phyloP scores from a whole-genome alignment of 441 rosid species.

The Francoa sonchifolia region DNA sequence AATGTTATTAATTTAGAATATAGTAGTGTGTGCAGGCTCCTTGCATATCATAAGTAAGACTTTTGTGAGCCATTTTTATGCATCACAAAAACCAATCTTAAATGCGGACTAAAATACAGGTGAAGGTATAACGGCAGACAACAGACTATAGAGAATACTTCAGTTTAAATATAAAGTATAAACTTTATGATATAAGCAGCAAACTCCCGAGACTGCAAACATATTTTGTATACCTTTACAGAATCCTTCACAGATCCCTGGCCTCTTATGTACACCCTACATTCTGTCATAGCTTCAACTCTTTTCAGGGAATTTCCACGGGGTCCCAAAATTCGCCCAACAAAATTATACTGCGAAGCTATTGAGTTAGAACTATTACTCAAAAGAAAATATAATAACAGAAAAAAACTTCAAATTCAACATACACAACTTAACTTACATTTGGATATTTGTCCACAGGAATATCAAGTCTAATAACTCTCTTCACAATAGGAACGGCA shows the following conservation, averaged over 20 bases:
- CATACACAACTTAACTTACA: slow-evolving; percentile 39
- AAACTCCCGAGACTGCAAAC: too few relatives aligned
- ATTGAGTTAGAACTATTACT: slow-evolving; percentile 18
- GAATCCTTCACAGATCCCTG: slow-evolving; percentile 88
- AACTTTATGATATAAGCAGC: too few relatives aligned
- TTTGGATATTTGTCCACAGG: slow-evolving; percentile 86
- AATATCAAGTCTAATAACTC: slow-evolving; percentile 72
- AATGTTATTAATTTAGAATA: too few relatives aligned
- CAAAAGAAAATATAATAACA: not conserved
- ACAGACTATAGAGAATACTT: too few relatives aligned
- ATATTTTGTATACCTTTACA: slow-evolving; percentile 77
- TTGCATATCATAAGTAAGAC: too few relatives aligned
- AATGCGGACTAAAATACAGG: too few relatives aligned
- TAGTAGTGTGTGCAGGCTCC: too few relatives aligned
- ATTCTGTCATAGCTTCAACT: slow-evolving; percentile 71
- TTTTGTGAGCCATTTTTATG: too few relatives aligned
- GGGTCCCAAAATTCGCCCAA: slow-evolving; percentile 90
- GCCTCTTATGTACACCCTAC: slow-evolving; percentile 87
- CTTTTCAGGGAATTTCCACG: slow-evolving; percentile 95
- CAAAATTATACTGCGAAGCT: slow-evolving; percentile 68
- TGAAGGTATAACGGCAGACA: too few relatives aligned
- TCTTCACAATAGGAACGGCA: slow-evolving; percentile 48
- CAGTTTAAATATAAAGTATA: too few relatives aligned
- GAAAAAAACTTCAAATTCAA: slow-evolving; percentile 1
- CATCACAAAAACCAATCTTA: too few relatives aligned